Evolutionary conservation across 441 rosid species (phyloP).

Genomic region (Populus trichocarpa): DNA sequence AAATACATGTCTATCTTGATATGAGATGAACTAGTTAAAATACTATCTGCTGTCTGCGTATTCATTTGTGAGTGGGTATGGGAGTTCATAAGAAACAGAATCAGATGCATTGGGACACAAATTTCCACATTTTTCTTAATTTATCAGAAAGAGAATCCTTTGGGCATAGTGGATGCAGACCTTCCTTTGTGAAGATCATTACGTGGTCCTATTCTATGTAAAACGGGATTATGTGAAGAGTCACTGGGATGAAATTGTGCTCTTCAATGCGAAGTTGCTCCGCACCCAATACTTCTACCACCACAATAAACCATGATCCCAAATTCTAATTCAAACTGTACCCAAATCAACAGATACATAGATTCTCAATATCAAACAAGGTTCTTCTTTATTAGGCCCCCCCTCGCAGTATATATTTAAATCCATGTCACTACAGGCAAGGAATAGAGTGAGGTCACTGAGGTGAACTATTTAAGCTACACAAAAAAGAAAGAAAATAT

Average conservation of each 20-base stretch:
- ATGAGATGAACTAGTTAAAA: neutral
- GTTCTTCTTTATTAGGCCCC: too few relatives aligned
- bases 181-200: neutral
- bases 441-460: neutral
- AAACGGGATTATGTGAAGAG: neutral
- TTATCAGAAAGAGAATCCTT: neutral
- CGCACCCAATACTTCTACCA: neutral
- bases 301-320: neutral
- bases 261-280: neutral
- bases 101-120: neutral
- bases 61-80: neutral
- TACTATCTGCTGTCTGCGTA: neutral
- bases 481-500: neutral
- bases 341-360: neutral
- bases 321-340: neutral
- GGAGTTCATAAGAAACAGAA: neutral
- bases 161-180: neutral
- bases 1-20: neutral
- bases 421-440: too few relatives aligned
- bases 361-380: too few relatives aligned
- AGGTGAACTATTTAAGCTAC: neutral
- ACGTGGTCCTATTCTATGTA: neutral
- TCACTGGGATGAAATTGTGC: neutral
- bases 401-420: too few relatives aligned
- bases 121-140: neutral